These are phyloP conservation scores for Phytophthora podocarpi DNA, from an alignment of 352 stramenopile species.

Conservation along the genomic window DNA sequence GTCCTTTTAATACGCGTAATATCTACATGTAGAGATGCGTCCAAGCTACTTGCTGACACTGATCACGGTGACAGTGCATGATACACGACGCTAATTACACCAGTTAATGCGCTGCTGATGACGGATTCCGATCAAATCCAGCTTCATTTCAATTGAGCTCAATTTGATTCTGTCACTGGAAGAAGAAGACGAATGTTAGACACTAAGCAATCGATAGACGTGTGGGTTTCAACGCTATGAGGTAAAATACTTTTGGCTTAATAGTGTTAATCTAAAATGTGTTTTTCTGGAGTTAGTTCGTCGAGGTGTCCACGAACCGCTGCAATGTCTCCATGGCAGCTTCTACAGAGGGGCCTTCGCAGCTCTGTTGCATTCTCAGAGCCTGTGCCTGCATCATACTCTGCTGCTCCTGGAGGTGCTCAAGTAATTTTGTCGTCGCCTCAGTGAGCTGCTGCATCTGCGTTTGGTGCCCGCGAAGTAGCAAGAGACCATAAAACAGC, in stretches of 20 bases:
- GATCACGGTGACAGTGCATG: no score
- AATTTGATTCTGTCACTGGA: no score
- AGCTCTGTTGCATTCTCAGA: constrained; percentile 31
- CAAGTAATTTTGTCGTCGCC: constrained; percentile 42
- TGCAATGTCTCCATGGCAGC: constrained; percentile 32
- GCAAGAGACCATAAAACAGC: constrained; percentile 42
- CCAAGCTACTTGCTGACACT: no score
- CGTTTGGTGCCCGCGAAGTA: constrained; percentile 44
- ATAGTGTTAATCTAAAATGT: constrained; percentile 26
- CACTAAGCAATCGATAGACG: no score
- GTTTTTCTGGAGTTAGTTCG: constrained; percentile 16
- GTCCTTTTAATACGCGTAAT: no score
- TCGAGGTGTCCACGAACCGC: constrained; percentile 30
- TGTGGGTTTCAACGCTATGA: no score
- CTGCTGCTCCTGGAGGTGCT: constrained; percentile 37
- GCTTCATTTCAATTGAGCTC: no score
- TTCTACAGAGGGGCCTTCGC: constrained; percentile 27
- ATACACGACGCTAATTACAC: no score
- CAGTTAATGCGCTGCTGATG: no score
- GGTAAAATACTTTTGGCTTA: constrained; percentile 6
- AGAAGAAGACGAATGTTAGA: no score
- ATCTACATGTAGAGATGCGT: no score
- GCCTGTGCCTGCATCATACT: constrained; percentile 19
- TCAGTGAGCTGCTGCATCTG: constrained; percentile 51
- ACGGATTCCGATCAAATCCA: no score